A percentile compares a stretch with the other conserved stretches of the same genome.
Evolutionary conservation across 2,329 filamentous ascomycete species (phyloP).

Genomic region (Furcasterigmium sp.): DNA sequence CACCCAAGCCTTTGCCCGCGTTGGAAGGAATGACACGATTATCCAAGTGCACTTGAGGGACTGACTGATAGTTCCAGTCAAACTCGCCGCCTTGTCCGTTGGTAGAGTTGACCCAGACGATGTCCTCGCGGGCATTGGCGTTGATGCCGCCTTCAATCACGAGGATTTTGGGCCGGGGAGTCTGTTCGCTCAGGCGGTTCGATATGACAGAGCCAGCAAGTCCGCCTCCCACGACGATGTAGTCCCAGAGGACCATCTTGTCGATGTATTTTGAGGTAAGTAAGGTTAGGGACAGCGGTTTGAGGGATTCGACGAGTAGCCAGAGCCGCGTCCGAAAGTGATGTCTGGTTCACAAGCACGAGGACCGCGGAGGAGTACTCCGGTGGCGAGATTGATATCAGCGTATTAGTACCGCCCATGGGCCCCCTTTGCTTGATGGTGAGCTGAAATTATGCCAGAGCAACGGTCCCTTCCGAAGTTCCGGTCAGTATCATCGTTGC

Average conservation of each 20-base stretch:
- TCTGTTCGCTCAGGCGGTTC: conserved; percentile 19
- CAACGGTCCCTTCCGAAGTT: too few relatives aligned
- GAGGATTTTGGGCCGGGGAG: conserved; percentile 23
- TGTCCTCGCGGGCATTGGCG: conserved; percentile 17
- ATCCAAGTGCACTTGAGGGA: conserved; percentile 19
- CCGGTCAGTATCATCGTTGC: too few relatives aligned
- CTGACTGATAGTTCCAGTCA: conserved; percentile 28
- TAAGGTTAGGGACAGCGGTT: background rate
- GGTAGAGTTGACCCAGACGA: conserved; percentile 19
- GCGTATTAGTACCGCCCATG: background rate
- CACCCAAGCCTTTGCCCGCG: conserved; percentile 33
- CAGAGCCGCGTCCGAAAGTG: background rate
- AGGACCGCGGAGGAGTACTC: background rate
- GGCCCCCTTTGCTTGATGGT: too few relatives aligned
- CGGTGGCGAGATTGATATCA: background rate
- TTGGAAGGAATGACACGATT: conserved; percentile 18
- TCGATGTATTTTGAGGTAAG: background rate
- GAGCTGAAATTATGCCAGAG: too few relatives aligned
- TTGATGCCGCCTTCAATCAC: conserved; percentile 32
- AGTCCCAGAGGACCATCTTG: conserved; percentile 17
- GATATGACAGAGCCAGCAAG: conserved; percentile 29
- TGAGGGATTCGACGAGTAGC: background rate
- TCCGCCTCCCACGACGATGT: conserved; percentile 32
- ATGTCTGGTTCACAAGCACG: background rate
- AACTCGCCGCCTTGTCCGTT: conserved; percentile 22